Evolutionary conservation across 1,139 yeast genomes (phyloP), one percentile per base, ranked within the genome.

Genomic region (Candida sp.): DNA sequence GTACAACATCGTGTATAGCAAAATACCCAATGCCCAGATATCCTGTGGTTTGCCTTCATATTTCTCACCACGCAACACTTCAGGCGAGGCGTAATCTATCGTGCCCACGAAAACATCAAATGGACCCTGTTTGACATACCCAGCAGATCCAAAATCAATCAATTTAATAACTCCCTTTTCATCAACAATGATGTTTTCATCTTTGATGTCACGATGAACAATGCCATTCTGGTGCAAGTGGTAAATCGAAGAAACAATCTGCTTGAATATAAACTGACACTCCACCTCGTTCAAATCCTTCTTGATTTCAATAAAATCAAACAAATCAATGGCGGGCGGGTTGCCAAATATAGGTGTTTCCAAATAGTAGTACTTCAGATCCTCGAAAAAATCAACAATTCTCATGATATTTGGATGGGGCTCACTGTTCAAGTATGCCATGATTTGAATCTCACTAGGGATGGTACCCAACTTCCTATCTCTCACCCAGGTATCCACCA

Each of bases 41-140:
- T 94, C 99, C 67, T 94, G 99, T 0, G 97, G 94, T 65, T 84
- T 87, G 23, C 99, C 99, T 51, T 85, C 90, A 63, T 94, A 94
- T 31, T 92, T 88, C 53, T 86, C 86, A 7, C 98, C 99, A 48
- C 86, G 80, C 34, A 94, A 76, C 0, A 94, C 97, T 68, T 94
- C 99, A 0, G 99, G 98, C 0, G 98, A 96, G 0, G 98, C 98
- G 67, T 93, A 94, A 67, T 94, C 98, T 40, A 94, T 85, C 0
- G 99, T 94, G 2, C 99, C 99, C 2, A 94, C 98, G 71, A 94
- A 94, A 8, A 93, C 97, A 61, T 93, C 97, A 70, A 93, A 94
- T 3, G 98, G 98, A 0, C 98, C 98, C 69, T 87, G 93, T 57
- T 82, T 84, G 25, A 86, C 83, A 67, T 91, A 90, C 0, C 98